Evolutionary conservation across 768 basidiomycete genomes (phyloP).

Genomic region (Naganishia vaughanmartiniae): DNA sequence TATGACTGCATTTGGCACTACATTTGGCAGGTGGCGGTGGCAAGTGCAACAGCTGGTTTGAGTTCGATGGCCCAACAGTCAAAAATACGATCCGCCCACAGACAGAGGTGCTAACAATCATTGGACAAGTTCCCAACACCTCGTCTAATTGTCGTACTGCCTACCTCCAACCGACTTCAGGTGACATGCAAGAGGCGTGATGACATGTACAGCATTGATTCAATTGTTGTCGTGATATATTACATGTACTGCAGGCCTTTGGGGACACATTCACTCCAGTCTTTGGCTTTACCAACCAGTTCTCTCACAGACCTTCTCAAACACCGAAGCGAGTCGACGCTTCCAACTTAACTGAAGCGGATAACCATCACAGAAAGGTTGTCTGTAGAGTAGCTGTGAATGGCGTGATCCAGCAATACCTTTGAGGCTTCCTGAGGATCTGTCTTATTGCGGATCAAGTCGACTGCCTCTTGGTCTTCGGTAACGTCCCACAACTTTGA

Average conservation of each 20-base stretch:
- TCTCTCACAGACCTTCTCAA: background rate
- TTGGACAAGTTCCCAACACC: too few species aligned
- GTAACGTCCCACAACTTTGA: slow-evolving; percentile 91
- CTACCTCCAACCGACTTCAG: too few species aligned
- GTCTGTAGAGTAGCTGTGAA: slow-evolving; percentile 84
- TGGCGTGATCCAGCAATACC: slow-evolving; percentile 74
- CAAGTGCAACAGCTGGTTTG: too few species aligned
- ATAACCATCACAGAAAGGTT: slow-evolving; percentile 91
- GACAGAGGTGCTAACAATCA: too few species aligned
- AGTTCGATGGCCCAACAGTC: too few species aligned
- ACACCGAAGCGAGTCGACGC: background rate
- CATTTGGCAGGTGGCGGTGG: too few species aligned
- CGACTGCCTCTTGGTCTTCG: slow-evolving; percentile 83
- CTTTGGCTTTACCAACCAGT: background rate
- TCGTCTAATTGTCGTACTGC: too few species aligned
- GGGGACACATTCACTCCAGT: background rate
- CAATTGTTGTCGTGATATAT: background rate
- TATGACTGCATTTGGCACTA: too few species aligned
- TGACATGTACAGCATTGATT: background rate
- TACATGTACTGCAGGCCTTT: background rate
- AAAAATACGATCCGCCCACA: too few species aligned
- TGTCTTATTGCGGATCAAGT: slow-evolving; percentile 64
- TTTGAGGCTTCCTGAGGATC: slow-evolving; percentile 82
- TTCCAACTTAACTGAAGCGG: slow-evolving; percentile 59
- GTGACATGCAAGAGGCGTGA: too few species aligned